A percentile compares a stretch with the other conserved stretches of the same genome.
Conservation (phyloP, 2,329 filamentous ascomycete genomes). For the Penicillium corylophilum region DNA sequence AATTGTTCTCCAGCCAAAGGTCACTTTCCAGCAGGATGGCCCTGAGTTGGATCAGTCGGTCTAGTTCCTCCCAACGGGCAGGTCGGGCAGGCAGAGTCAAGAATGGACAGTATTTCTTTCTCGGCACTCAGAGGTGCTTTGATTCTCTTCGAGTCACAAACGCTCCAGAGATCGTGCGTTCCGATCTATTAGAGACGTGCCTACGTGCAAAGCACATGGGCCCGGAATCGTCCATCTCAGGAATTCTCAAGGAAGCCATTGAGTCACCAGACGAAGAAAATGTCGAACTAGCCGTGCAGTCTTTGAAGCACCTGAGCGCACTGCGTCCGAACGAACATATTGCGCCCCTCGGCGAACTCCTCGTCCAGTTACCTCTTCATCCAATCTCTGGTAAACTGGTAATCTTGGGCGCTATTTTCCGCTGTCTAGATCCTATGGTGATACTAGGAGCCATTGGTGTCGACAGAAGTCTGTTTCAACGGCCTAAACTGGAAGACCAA, state of each 20-base stretch:
- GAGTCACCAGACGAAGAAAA: constrained; percentile 44
- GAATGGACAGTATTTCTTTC: constrained; percentile 51
- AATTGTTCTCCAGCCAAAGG: constrained; percentile 41
- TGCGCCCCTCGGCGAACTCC: constrained; percentile 48
- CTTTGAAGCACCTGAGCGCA: constrained; percentile 39
- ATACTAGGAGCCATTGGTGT: constrained; percentile 41
- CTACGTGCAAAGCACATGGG: constrained; percentile 45
- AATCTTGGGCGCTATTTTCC: constrained; percentile 52
- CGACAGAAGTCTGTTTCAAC: constrained; percentile 34
- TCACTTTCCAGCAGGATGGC: constrained; percentile 40
- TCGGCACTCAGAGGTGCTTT: constrained; percentile 43
- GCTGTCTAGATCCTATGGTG: constrained; percentile 52
- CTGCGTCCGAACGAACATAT: constrained; percentile 45
- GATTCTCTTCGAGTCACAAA: constrained; percentile 34
- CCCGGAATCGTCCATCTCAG: constrained; percentile 39
- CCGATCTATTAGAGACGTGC: constrained; percentile 47
- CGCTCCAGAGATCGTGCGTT: constrained; percentile 44
- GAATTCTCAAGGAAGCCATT: constrained; percentile 46
- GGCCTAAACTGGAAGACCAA: constrained; percentile 27
- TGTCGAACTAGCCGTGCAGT: constrained; percentile 38
- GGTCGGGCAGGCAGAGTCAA: constrained; percentile 53
- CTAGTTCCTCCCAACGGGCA: constrained; percentile 49
- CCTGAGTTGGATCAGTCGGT: constrained; percentile 49
- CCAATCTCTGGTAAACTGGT: constrained; percentile 52
- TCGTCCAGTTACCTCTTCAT: constrained; percentile 44